Evolutionary conservation across 2,329 filamentous ascomycete genomes (phyloP), one percentile per base, ranked within the genome.

Genomic region (Ceratocystis diversiconidia): DNA sequence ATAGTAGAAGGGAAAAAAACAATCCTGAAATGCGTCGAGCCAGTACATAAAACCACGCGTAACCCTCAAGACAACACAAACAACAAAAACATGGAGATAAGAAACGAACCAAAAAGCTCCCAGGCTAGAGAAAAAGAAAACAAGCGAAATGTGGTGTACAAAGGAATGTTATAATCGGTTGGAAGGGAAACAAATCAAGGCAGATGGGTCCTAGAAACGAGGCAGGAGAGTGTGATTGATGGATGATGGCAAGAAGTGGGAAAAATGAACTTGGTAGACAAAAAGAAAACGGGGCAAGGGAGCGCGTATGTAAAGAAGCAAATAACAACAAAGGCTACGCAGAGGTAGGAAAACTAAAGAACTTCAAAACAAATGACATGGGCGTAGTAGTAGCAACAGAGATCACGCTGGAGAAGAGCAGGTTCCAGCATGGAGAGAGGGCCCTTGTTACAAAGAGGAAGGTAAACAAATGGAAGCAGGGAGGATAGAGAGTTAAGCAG

Each of bases 301-400:
- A 50, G 25, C 4, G 30, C 2, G 41, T 17, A 7, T n/a, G n/a
- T 63, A 5, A 46, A 63, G 25, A 32, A 41, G 12, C 36, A 41
- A 41, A 15, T 5, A 41, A 41, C 36, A 12, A 41, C 36, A 15
- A 41, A 41, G 10, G 36, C 36, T 41, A 41, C 36, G 36, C 36
- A 41, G 36, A 41, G 36, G 36, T 41, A 41, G 36, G 32, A 10
- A 10, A 41, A 12, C 10, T n/a, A 36, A 19, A 41, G 32, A 41
- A 64, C 30, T 41, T 25, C n/a, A 63, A 63, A 55, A 25, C 30
- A 15, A 63, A 63, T 52, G 19, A 15, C 43, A 63, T 30, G 44
- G 1, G 17, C 17, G 19, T 57, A 63, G 48, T 6, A 30, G 30
- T 57, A 63, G 48, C 7, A 30, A 32, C 22, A 63, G 22, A 25